A percentile compares a stretch with the other conserved stretches of the same genome.
Conservation (phyloP, 1,139 yeast genomes). For the Yamadazyma pseudoaaseri region DNA sequence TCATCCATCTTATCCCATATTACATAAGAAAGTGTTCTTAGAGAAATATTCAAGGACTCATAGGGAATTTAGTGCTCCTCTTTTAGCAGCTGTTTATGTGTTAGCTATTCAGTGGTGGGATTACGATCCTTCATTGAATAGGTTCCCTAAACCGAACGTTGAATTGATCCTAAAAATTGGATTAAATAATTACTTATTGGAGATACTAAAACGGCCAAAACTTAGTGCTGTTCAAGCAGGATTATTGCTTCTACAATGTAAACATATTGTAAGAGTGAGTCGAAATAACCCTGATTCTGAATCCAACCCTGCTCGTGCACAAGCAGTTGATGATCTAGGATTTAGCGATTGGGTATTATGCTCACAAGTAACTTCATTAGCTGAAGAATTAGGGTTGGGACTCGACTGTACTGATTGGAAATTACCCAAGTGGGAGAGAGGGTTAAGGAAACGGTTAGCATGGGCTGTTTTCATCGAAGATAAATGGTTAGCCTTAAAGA, state of each 20-base stretch:
- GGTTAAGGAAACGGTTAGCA: conserved; percentile 76
- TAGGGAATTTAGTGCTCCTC: conserved; percentile 74
- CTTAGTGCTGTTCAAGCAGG: conserved; percentile 83
- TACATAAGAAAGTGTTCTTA: conserved; percentile 72
- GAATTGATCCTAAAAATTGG: conserved; percentile 46
- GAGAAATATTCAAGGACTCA: conserved; percentile 77
- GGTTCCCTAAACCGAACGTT: conserved; percentile 66
- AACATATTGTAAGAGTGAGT: conserved; percentile 33
- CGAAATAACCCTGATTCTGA: conserved; percentile 8
- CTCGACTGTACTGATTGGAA: conserved; percentile 86
- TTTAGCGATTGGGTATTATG: conserved; percentile 81
- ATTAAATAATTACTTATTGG: conserved; percentile 60
- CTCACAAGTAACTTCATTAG: conserved; percentile 80
- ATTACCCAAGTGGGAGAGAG: conserved; percentile 90
- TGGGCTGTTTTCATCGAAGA: conserved; percentile 94
- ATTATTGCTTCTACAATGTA: conserved; percentile 62
- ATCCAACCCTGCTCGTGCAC: conserved; percentile 5
- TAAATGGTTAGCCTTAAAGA: conserved; percentile 79
- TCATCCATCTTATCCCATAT: conserved; percentile 75
- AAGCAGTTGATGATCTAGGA: conserved; percentile 37
- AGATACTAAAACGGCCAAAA: conserved; percentile 70
- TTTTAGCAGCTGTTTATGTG: conserved; percentile 73
- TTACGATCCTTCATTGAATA: conserved; percentile 65
- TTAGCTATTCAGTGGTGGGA: conserved; percentile 85
- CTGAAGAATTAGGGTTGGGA: conserved; percentile 86